Conservation (phyloP, 768 basidiomycete species). For the Rhodosporidiobolus odoratus region DNA sequence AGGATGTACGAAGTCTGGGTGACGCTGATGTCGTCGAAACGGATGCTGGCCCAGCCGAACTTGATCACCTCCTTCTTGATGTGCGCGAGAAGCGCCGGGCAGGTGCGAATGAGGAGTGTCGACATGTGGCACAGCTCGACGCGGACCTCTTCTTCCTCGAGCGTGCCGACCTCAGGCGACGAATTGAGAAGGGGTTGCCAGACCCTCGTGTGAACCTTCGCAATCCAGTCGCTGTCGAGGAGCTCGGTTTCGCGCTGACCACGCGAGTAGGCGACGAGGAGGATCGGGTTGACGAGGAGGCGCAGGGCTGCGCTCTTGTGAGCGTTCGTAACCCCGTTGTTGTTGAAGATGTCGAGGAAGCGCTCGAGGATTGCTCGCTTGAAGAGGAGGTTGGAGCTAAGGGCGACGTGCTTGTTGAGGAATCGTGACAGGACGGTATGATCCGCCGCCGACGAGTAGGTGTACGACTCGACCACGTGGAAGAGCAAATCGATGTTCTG, state of each 20-base stretch:
- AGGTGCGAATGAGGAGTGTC: conserved; percentile 77
- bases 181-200: conserved; percentile 72
- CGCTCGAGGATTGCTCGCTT: conserved; percentile 77
- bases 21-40: conserved; percentile 76
- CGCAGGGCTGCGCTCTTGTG: conserved; percentile 66
- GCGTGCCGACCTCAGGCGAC: conserved; percentile 37
- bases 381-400: conserved; percentile 59
- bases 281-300: conserved; percentile 76
- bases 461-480: conserved; percentile 74
- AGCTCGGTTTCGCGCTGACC: conserved; percentile 56
- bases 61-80: conserved; percentile 87
- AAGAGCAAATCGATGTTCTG: conserved; percentile 78
- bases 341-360: conserved; percentile 77
- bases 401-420: conserved; percentile 76
- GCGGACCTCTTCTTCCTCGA: conserved; percentile 73
- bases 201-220: conserved; percentile 63
- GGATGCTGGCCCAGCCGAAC: conserved; percentile 80
- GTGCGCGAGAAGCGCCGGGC: conserved; percentile 70
- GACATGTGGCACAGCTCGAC: conserved; percentile 88
- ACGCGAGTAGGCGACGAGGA: conserved; percentile 66
- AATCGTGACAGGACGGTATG: conserved; percentile 71
- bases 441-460: conserved; percentile 74
- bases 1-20: conserved; percentile 88
- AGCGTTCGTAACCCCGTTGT: conserved; percentile 56
- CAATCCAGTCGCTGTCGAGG: conserved; percentile 65